Evolutionary conservation across 768 basidiomycete species (phyloP), one percentile per base, ranked within the genome.

Genomic region (Kwoniella mangroviensis): DNA sequence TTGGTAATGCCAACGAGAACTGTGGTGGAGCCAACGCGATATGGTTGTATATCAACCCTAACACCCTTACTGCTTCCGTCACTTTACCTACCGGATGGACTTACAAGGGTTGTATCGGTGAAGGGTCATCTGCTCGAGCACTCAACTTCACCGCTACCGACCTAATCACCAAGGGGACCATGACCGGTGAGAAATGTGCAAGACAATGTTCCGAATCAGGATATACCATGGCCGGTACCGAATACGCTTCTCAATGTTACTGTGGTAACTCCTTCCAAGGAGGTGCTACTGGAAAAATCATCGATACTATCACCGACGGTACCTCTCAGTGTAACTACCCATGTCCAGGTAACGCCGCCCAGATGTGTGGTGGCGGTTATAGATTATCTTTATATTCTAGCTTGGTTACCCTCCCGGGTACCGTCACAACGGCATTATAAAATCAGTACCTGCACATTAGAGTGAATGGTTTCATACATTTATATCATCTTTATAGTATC

Each of bases 1-100:
- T 61, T 15, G 80, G 78, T n/a, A 68, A 78, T 63, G 34, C 65
- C 1, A 70, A 26, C 28, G 67, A 79, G 66, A 73, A 68, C 21
- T 81, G 80, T 64, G 80, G 80, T 69, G 74, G 71, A 22, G 54
- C 59, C 55, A 68, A 75, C 53, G 76, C 73, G 26, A 58, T 77
- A 21, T 70, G 52, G 54, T 57, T 74, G 51, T 74, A 68, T 62
- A 65, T 70, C 69, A 70, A 73, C 56, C 69, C 69, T 24, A 59
- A 40, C 34, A 43, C 63, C 4, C 53, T 59, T 19, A 28, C 41
- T 12, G 63, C 66, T 21, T 51, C 61, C 19, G 45, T 64, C 45
- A 26, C 65, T 24, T 51, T 79, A 4, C 74, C 78, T 19, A 53
- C 68, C 12, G 78, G 74, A 40, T 79, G 78, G 78, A 42, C 68